phyloP scores from a whole-genome alignment of 192 early-diverging fungal species.

The Obelidium mucronatum region DNA sequence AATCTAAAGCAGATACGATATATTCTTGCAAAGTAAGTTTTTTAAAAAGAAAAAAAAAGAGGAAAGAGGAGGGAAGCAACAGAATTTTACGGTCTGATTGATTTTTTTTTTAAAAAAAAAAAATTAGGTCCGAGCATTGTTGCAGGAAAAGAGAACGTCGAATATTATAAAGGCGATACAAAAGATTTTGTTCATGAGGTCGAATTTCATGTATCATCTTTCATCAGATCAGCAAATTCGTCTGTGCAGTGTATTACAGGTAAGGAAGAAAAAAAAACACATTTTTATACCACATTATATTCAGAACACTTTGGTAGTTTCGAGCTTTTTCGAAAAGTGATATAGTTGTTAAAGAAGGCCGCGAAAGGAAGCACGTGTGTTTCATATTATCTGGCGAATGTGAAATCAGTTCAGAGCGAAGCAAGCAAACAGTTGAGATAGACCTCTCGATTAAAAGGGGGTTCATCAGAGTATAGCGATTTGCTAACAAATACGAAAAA shows the following conservation, averaged over 20 bases:
- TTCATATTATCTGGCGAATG: constrained; percentile 26
- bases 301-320: constrained; percentile 4
- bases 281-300: neutral
- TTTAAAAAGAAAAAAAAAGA: neutral
- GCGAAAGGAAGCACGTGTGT: neutral
- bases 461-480: too few relatives aligned
- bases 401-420: neutral
- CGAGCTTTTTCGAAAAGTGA: neutral
- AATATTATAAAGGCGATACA: neutral
- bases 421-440: too few relatives aligned
- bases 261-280: neutral
- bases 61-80: too few relatives aligned
- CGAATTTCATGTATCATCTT: neutral
- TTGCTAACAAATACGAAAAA: too few relatives aligned
- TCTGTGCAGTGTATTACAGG: neutral
- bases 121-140: neutral
- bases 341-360: constrained; percentile 12
- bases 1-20: neutral
- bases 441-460: too few relatives aligned
- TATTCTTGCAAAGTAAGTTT: neutral
- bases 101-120: neutral
- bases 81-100: too few relatives aligned
- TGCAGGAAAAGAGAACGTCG: neutral
- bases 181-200: neutral
- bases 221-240: neutral